A percentile compares a stretch with the other conserved stretches of the same genome.
phyloP scores from a whole-genome alignment of 208 protist genomes.

The Kentomonas sorsogonicus region DNA sequence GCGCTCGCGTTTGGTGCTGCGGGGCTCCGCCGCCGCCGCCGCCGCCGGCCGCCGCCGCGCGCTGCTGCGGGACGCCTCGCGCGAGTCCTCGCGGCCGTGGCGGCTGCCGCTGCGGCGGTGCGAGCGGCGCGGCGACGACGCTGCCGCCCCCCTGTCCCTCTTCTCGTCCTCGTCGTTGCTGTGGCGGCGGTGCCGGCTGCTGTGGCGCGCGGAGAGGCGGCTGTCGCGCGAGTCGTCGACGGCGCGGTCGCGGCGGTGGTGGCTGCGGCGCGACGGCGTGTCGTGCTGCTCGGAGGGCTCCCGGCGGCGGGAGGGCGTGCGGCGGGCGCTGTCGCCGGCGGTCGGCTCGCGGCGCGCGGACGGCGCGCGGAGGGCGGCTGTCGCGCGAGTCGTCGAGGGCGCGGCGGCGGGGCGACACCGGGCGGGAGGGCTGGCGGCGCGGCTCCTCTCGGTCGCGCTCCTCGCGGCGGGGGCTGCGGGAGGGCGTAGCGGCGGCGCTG shows the following conservation, averaged over 20 bases:
- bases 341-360: too few relatives aligned
- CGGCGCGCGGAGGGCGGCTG: too few relatives aligned
- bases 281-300: neutral
- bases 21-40: constrained; percentile 15
- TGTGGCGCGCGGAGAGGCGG: too few relatives aligned
- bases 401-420: too few relatives aligned
- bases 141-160: neutral
- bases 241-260: neutral
- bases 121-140: constrained; percentile 2
- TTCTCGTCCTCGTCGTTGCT: neutral
- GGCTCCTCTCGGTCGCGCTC: too few relatives aligned
- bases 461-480: too few relatives aligned
- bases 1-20: neutral
- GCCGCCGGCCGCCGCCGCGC: neutral
- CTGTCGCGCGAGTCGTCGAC: neutral
- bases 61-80: neutral
- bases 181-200: neutral
- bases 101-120: neutral
- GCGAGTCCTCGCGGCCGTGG: neutral
- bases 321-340: constrained; percentile 14
- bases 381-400: too few relatives aligned
- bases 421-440: too few relatives aligned
- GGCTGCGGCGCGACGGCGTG: constrained; percentile 1
- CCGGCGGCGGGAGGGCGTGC: constrained; percentile 10
- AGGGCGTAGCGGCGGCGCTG: too few relatives aligned